These are phyloP conservation scores for Annulohypoxylon maeteangense DNA, from an alignment of 495 filamentous ascomycete genomes.

Conservation along the genomic window DNA sequence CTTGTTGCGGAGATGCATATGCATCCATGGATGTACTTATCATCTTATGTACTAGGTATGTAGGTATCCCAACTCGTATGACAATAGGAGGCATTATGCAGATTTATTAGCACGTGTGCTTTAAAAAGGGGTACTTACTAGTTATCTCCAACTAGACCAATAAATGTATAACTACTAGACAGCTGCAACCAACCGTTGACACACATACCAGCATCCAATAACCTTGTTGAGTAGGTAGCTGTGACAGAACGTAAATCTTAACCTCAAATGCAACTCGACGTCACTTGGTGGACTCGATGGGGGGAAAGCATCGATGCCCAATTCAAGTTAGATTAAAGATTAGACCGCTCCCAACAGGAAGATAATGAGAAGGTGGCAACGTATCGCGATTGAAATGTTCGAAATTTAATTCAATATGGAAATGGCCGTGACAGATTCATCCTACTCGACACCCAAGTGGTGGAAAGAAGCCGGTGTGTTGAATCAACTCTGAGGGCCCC, in stretches of 20 bases:
- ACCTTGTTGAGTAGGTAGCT: neutral
- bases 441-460: conserved; percentile 59
- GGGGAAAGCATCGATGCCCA: conserved; percentile 31
- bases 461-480: conserved; percentile 62
- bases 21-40: too few species aligned
- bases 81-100: neutral
- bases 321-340: conserved; percentile 21
- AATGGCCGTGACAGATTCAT: conserved; percentile 29
- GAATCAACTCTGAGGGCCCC: neutral
- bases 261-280: conserved; percentile 29
- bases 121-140: neutral
- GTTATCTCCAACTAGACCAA: conserved; percentile 9
- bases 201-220: neutral
- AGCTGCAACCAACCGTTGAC: conserved; percentile 20
- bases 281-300: conserved; percentile 23
- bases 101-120: neutral
- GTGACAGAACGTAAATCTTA: conserved; percentile 33
- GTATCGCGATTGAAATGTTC: neutral
- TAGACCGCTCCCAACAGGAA: neutral
- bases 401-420: conserved; percentile 5
- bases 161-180: neutral
- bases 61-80: neutral
- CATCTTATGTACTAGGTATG: neutral
- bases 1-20: neutral
- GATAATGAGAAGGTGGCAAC: neutral